Conservation (phyloP, 768 basidiomycete genomes). For the Auricularia cornea region DNA sequence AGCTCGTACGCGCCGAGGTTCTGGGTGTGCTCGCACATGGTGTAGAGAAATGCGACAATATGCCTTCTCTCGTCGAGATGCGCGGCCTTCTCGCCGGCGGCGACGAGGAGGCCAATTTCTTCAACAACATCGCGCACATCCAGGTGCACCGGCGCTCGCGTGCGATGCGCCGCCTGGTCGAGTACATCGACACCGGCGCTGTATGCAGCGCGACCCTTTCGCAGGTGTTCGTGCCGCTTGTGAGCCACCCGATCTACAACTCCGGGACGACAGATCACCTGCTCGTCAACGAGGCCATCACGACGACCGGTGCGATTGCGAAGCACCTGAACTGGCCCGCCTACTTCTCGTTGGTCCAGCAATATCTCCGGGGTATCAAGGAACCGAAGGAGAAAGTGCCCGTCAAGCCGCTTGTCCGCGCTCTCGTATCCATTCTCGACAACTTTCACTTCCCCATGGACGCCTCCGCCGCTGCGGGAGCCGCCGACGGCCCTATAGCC, state of each 20-base stretch:
- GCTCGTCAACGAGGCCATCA: slow-evolving; percentile 83
- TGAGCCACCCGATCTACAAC: slow-evolving; percentile 66
- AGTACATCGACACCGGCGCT: slow-evolving; percentile 57
- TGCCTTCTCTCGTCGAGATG: slow-evolving; percentile 69
- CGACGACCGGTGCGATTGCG: slow-evolving; percentile 68
- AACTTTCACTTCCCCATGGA: slow-evolving; percentile 89
- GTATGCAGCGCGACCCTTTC: slow-evolving; percentile 62
- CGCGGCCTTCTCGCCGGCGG: slow-evolving; percentile 70
- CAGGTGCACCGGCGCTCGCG: slow-evolving; percentile 84
- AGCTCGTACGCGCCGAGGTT: slow-evolving; percentile 80
- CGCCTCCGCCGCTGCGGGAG: slow-evolving; percentile 34
- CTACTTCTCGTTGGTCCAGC: slow-evolving; percentile 72
- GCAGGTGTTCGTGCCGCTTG: slow-evolving; percentile 81
- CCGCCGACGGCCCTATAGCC: slow-evolving; percentile 10
- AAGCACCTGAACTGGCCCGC: slow-evolving; percentile 72
- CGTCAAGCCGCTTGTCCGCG: slow-evolving; percentile 76
- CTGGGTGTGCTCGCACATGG: slow-evolving; percentile 71
- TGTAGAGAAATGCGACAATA: slow-evolving; percentile 51
- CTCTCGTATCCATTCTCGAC: slow-evolving; percentile 76
- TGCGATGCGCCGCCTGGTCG: slow-evolving; percentile 77
- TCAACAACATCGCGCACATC: slow-evolving; percentile 91
- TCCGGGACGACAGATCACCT: slow-evolving; percentile 60
- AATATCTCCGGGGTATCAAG: slow-evolving; percentile 55
- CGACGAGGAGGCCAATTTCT: slow-evolving; percentile 93
- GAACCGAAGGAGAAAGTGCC: slow-evolving; percentile 40